Percentiles rank a stretch among this genome's conserved stretches.
Evolutionary conservation across 2,329 filamentous ascomycete genomes (phyloP).

Genomic region (Passalora sequoiae): DNA sequence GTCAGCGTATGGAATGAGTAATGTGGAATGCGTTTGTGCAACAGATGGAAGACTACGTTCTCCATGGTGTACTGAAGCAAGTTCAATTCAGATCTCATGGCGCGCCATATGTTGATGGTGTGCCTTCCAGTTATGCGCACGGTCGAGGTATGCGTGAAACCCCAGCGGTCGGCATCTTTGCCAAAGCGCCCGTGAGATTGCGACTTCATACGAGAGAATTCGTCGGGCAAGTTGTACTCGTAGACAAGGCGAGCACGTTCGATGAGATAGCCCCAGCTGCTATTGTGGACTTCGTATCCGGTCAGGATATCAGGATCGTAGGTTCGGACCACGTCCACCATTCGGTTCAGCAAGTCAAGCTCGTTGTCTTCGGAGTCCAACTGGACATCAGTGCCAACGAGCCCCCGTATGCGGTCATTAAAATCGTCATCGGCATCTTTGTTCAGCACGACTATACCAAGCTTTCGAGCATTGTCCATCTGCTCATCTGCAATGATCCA

Average conservation of each 20-base stretch:
- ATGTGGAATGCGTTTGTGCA: conserved; percentile 83
- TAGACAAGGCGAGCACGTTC: conserved; percentile 82
- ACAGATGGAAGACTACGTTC: conserved; percentile 85
- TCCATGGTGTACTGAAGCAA: conserved; percentile 94
- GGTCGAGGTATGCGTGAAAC: conserved; percentile 87
- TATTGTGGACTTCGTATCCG: conserved; percentile 88
- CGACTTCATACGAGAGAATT: conserved; percentile 81
- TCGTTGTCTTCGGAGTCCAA: conserved; percentile 73
- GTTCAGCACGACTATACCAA: conserved; percentile 66
- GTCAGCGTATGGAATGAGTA: conserved; percentile 77
- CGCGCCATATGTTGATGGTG: conserved; percentile 95
- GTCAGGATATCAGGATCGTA: conserved; percentile 90
- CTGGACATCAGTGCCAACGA: conserved; percentile 51
- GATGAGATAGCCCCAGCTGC: conserved; percentile 92
- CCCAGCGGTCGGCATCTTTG: conserved; percentile 84
- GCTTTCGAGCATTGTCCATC: conserved; percentile 62
- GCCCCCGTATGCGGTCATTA: conserved; percentile 57
- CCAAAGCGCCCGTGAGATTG: conserved; percentile 79
- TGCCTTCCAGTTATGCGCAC: conserved; percentile 90
- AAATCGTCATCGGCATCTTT: conserved; percentile 52
- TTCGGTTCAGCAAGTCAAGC: conserved; percentile 74
- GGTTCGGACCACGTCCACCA: conserved; percentile 77
- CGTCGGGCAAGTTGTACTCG: conserved; percentile 84
- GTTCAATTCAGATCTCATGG: conserved; percentile 89
- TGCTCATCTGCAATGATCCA: conserved; percentile 66